A percentile compares a stretch with the other conserved stretches of the same genome.
These are phyloP conservation scores for Ehretia macrophylla DNA, from an alignment of 257 asterid genomes.

Conservation along the genomic window DNA sequence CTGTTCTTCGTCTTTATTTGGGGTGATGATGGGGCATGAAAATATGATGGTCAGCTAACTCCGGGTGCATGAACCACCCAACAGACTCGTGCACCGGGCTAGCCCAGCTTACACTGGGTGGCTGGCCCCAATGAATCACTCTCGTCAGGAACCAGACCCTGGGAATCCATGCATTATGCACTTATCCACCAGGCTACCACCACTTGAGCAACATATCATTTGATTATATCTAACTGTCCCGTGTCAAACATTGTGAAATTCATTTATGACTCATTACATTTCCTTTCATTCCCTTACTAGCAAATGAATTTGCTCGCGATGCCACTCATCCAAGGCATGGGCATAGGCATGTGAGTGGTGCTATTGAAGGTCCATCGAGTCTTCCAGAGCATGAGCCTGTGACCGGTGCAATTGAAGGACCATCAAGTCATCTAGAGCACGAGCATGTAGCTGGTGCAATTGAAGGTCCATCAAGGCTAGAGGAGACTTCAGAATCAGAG, in stretches of 20 bases:
- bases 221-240: background rate
- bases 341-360: constrained; percentile 28
- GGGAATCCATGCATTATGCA: too few relatives aligned
- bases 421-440: constrained; percentile 40
- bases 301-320: constrained; percentile 28
- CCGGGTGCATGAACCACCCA: too few relatives aligned
- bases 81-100: too few relatives aligned
- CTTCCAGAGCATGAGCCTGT: background rate
- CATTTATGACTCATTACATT: background rate
- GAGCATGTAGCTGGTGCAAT: constrained; percentile 30
- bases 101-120: too few relatives aligned
- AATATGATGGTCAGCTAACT: too few relatives aligned
- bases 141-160: too few relatives aligned
- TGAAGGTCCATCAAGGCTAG: constrained; percentile 22
- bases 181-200: too few relatives aligned
- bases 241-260: background rate
- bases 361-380: constrained; percentile 45
- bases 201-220: too few relatives aligned
- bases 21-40: too few relatives aligned
- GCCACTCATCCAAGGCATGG: constrained; percentile 45
- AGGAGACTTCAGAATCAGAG: constrained; percentile 58
- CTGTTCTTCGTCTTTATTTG: too few relatives aligned
- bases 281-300: constrained; percentile 9
- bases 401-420: constrained; percentile 43
- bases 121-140: too few relatives aligned